phyloP scores from a whole-genome alignment of 139 green algal species.

The Tetratostichococcus sp. region DNA sequence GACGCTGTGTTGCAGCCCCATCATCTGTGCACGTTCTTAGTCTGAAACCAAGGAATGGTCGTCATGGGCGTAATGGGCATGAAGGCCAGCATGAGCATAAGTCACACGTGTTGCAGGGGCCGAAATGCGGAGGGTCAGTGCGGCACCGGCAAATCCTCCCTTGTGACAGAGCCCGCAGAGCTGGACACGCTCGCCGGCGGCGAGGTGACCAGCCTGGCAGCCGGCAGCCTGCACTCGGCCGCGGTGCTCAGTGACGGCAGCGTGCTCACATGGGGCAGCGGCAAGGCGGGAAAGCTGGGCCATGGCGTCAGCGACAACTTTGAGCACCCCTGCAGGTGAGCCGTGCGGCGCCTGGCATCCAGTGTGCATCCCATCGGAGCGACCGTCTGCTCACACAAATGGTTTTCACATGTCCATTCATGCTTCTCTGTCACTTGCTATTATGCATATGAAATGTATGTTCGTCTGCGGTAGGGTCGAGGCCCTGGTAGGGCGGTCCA shows the following conservation, averaged over 20 bases:
- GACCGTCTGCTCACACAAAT: background rate
- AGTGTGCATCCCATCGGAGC: too few relatives aligned
- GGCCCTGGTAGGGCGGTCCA: conserved; percentile 43
- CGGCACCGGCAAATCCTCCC: conserved; percentile 25
- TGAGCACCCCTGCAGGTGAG: conserved; percentile 20
- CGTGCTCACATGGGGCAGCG: conserved; percentile 53
- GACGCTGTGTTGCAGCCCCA: too few relatives aligned
- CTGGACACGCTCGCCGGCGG: conserved; percentile 33
- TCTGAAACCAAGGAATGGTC: too few relatives aligned
- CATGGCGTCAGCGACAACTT: conserved; percentile 37
- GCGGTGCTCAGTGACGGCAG: conserved; percentile 35
- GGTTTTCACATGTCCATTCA: too few relatives aligned
- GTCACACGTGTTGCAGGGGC: conserved; percentile 42
- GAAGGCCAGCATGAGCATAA: background rate
- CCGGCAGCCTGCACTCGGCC: conserved; percentile 37
- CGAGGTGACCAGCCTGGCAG: conserved; percentile 18
- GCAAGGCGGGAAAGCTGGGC: conserved; percentile 58
- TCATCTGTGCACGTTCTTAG: background rate
- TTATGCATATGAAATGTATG: background rate
- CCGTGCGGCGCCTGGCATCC: too few relatives aligned
- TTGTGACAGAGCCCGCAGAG: conserved; percentile 36
- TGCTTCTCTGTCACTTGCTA: too few relatives aligned
- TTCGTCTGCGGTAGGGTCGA: conserved; percentile 30
- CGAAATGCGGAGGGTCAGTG: conserved; percentile 55
- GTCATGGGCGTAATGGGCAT: too few relatives aligned